Conservation (phyloP, 2,329 filamentous ascomycete genomes). For the Cadophora sp. region DNA sequence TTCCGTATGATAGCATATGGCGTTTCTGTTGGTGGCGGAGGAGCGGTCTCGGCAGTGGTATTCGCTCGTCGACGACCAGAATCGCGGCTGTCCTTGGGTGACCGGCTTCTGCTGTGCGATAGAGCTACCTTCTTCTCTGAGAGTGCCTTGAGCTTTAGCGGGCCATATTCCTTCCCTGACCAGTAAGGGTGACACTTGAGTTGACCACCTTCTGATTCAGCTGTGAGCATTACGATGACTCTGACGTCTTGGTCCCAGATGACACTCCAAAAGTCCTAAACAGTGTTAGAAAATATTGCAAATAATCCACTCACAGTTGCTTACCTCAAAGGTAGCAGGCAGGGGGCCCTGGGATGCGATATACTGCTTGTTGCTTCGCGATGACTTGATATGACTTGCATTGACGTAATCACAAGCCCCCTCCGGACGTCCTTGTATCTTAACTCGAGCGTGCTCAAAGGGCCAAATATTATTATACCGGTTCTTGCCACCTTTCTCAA, state of each 20-base stretch:
- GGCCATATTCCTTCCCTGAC: conserved; percentile 79
- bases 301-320: conserved; percentile 41
- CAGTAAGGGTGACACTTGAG: conserved; percentile 96
- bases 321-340: conserved; percentile 87
- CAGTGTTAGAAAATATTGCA: conserved; percentile 23
- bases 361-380: conserved; percentile 86
- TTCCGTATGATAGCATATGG: conserved; percentile 86
- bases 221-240: conserved; percentile 95
- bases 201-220: conserved; percentile 90
- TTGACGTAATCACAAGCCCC: conserved; percentile 94
- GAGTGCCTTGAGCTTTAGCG: conserved; percentile 75
- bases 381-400: conserved; percentile 83
- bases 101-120: conserved; percentile 61
- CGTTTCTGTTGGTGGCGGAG: conserved; percentile 55
- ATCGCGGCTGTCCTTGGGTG: conserved; percentile 46
- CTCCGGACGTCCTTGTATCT: conserved; percentile 69
- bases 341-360: conserved; percentile 95
- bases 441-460: conserved; percentile 92
- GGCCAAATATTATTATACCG: conserved; percentile 98
- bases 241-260: conserved; percentile 97
- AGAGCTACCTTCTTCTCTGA: conserved; percentile 85
- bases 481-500: conserved; percentile 95
- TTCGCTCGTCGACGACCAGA: conserved; percentile 58
- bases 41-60: conserved; percentile 55
- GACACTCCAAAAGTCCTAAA: conserved; percentile 94